Evolutionary conservation across 2,329 filamentous ascomycete genomes (phyloP).

Genomic region (Pseudofabraea citricarpa): DNA sequence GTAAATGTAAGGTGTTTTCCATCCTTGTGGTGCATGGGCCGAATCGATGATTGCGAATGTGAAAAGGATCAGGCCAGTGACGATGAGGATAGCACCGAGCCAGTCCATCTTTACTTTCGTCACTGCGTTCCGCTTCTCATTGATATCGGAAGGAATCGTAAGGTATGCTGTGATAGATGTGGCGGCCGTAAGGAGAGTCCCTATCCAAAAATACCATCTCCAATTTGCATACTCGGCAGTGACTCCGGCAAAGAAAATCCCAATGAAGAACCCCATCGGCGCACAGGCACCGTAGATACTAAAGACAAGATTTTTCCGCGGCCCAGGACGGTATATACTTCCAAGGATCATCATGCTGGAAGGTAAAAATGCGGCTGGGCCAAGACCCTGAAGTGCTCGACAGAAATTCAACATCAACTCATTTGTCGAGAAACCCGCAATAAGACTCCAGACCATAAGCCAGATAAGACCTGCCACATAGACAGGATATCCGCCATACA

Average conservation of each 20-base stretch:
- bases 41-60: slow-evolving; percentile 74
- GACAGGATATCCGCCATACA: slow-evolving; percentile 56
- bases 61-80: slow-evolving; percentile 62
- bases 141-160: slow-evolving; percentile 43
- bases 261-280: slow-evolving; percentile 50
- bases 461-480: slow-evolving; percentile 57
- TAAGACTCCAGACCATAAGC: slow-evolving; percentile 64
- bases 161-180: slow-evolving; percentile 41
- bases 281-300: slow-evolving; percentile 52
- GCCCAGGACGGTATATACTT: slow-evolving; percentile 60
- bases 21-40: slow-evolving; percentile 62
- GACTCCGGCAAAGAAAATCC: slow-evolving; percentile 62
- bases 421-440: slow-evolving; percentile 65
- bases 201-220: slow-evolving; percentile 67
- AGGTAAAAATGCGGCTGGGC: slow-evolving; percentile 66
- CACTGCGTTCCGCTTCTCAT: slow-evolving; percentile 26
- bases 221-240: slow-evolving; percentile 54
- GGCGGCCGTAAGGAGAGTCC: slow-evolving; percentile 44
- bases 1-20: slow-evolving; percentile 70
- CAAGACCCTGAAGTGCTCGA: slow-evolving; percentile 70
- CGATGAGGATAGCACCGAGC: slow-evolving; percentile 54
- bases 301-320: slow-evolving; percentile 62
- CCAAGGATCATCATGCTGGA: slow-evolving; percentile 64
- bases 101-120: slow-evolving; percentile 61
- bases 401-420: slow-evolving; percentile 68